Evolutionary conservation across 331 rosid species (phyloP), one percentile per base, ranked within the genome.

Genomic region (Rhamnella rubrinervis): DNA sequence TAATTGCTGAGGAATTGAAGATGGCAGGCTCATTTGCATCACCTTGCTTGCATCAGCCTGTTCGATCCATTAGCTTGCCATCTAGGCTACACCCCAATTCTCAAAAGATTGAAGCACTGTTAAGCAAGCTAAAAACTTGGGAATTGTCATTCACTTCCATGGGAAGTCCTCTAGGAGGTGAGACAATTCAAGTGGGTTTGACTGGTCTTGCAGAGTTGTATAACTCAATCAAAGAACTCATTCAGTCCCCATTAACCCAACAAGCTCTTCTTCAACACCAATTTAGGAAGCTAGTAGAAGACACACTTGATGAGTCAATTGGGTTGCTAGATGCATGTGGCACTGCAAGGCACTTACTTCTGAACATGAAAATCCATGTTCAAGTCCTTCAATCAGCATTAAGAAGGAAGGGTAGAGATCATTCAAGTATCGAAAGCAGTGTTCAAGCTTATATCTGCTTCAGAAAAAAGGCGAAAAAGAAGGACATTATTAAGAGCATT

Each of bases 1-100:
- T 41, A 55, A 15, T 68, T 31, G 37, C 60, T 56, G 64, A 28
- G 68, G 26, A 63, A 39, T 10, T 2, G 67, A 72, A 78, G n/a
- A 90, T 93, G 96, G 96, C 79, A 73, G 64, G 75, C 51, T 35
- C 72, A 49, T 78, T 83, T 9, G 55, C 73, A 61, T 49, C 77
- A 1, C 47, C 58, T 12, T 38, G 66, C 25, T 38, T 77, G 13
- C 79, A 73, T 64, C 90, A 71, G 58, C 95, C 89, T 15, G 19
- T 83, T 59, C 87, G 97, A 75, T 93, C 98, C 10, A 87, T 93
- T 62, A 93, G 97, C 74, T 83, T 88, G 73, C 97, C 98, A 19
- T 61, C 88, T 1, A 91, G 98, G 81, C n/a, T 81, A 1, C 83
- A 87, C 66, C 97, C 92, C 6, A 77, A 78, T 50, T 82, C 85